These are phyloP conservation scores for Verbena officinalis DNA, from an alignment of 257 asterid genomes.

Conservation along the genomic window DNA sequence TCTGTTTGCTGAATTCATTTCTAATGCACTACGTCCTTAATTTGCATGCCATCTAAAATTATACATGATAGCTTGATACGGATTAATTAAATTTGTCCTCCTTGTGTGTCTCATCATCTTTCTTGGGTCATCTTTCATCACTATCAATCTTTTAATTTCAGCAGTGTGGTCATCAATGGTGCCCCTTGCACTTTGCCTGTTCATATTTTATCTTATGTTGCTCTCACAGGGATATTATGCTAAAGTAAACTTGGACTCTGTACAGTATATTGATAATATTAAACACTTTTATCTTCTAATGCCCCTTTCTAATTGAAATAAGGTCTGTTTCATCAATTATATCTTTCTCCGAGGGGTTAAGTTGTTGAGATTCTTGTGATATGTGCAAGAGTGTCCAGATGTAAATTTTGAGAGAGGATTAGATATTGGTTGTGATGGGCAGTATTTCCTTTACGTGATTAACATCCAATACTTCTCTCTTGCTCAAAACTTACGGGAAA, in stretches of 20 bases:
- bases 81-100: constrained; percentile 1
- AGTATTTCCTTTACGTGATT: background rate
- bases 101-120: background rate
- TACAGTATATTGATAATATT: background rate
- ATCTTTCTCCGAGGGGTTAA: background rate
- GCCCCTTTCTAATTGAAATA: constrained; percentile 1
- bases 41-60: constrained; percentile 15
- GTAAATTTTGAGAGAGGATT: background rate
- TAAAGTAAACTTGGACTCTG: background rate
- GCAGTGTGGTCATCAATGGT: background rate
- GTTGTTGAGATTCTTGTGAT: background rate
- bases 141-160: background rate
- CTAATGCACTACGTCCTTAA: constrained; percentile 7
- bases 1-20: constrained; percentile 16
- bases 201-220: background rate
- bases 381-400: background rate
- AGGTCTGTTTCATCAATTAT: constrained; percentile 1
- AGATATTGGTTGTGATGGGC: background rate
- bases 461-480: constrained; percentile 8
- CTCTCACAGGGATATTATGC: background rate
- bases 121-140: constrained; percentile 18
- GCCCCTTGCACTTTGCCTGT: background rate
- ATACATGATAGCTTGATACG: constrained; percentile 4
- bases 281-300: background rate
- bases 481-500: background rate